Percentiles rank a stretch among this genome's conserved stretches.
Evolutionary conservation across 202 grass and related monocot genomes (phyloP).

Genomic region (Cymbopogon flexuosus): DNA sequence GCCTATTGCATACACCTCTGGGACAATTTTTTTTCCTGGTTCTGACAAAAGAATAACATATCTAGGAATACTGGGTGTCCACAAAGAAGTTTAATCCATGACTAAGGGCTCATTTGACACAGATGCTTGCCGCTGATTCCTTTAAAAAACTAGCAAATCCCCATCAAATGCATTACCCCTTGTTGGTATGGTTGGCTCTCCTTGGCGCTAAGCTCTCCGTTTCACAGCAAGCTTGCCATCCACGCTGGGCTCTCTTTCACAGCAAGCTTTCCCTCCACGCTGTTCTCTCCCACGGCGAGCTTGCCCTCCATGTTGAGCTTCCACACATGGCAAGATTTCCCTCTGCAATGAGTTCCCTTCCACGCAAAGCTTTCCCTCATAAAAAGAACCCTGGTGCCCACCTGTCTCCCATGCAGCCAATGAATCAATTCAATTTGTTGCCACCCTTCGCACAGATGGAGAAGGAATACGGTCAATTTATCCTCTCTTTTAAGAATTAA

Average conservation of each 20-base stretch:
- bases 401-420: background rate
- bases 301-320: background rate
- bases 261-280: background rate
- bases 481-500: background rate
- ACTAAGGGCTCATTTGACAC: background rate
- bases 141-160: background rate
- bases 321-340: background rate
- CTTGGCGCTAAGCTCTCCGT: too few species aligned
- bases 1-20: background rate
- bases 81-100: background rate
- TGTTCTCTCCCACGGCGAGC: background rate
- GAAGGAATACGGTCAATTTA: background rate
- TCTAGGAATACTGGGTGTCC: background rate
- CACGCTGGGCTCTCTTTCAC: background rate
- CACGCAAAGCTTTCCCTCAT: background rate
- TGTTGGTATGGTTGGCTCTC: background rate
- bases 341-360: background rate
- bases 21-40: background rate
- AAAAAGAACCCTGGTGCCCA: background rate
- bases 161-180: background rate
- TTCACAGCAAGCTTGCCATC: background rate
- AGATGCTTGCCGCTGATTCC: background rate
- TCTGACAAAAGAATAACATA: background rate
- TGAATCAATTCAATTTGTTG: background rate
- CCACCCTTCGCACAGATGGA: background rate